These are phyloP conservation scores for Hysterium pulicare DNA, from an alignment of 2,329 filamentous ascomycete species.

Conservation along the genomic window DNA sequence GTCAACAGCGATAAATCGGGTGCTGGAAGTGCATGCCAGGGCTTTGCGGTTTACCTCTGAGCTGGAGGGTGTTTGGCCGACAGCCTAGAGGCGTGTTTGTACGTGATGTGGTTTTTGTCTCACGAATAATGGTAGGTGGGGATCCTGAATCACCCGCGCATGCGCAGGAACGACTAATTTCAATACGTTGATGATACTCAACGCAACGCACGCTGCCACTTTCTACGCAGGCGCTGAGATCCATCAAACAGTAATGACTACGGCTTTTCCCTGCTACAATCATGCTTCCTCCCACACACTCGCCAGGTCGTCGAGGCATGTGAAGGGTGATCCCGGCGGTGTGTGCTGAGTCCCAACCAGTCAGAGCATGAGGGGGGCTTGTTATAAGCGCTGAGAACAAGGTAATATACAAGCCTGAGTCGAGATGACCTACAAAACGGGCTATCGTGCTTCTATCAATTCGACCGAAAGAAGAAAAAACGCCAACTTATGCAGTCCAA, in stretches of 20 bases:
- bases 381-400: conserved; percentile 25
- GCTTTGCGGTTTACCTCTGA: no score
- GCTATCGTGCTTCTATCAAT: conserved; percentile 1
- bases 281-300: conserved; percentile 21
- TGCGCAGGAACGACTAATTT: no score
- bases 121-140: no score
- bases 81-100: no score
- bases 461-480: conserved; percentile 15
- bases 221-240: conserved; percentile 11
- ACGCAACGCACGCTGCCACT: conserved; percentile 1
- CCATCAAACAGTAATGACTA: conserved; percentile 14
- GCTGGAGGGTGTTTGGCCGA: no score
- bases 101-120: no score
- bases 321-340: conserved; percentile 25
- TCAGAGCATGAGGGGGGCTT: conserved; percentile 14
- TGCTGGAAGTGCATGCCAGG: no score
- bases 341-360: conserved; percentile 16
- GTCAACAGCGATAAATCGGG: no score
- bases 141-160: no score
- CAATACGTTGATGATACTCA: no score
- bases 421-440: conserved; percentile 20
- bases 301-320: conserved; percentile 12
- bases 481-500: conserved; percentile 28
- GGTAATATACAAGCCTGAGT: conserved; percentile 27
- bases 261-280: conserved; percentile 13